Evolutionary conservation across 192 early-diverging fungal genomes (phyloP).

Genomic region (Podochytrium sp.): DNA sequence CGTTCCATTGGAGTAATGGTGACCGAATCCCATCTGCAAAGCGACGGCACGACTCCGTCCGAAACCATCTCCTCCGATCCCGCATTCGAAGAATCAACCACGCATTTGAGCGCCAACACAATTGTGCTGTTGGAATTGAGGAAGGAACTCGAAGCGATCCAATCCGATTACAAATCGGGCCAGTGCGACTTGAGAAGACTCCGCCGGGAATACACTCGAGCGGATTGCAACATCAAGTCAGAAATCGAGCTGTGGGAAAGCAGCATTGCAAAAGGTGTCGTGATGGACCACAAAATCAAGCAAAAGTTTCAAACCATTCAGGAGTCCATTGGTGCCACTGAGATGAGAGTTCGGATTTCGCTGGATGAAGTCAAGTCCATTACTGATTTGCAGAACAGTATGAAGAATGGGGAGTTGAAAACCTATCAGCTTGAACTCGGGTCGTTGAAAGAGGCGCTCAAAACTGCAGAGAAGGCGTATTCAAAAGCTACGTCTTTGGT

Average conservation of each 20-base stretch:
- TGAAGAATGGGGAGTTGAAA: neutral
- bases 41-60: neutral
- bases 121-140: neutral
- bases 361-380: neutral
- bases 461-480: conserved; percentile 1
- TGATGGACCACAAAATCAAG: conserved; percentile 15
- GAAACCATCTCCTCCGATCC: neutral
- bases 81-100: neutral
- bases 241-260: conserved; percentile 9
- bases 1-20: conserved; percentile 9
- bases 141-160: conserved; percentile 5
- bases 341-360: neutral
- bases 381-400: neutral
- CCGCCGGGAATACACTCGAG: conserved; percentile 10
- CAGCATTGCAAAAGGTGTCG: neutral
- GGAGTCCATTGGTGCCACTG: neutral
- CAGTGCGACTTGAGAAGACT: neutral
- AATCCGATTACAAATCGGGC: conserved; percentile 6
- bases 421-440: neutral
- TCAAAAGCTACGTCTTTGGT: neutral
- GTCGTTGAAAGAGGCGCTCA: conserved; percentile 2
- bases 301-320: conserved; percentile 13
- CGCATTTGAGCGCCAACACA: neutral
- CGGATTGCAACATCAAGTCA: conserved; percentile 1
- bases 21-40: neutral